Base-by-base conservation (phyloP, 2,329 filamentous ascomycete species). In the Fusarium sp. region DNA sequence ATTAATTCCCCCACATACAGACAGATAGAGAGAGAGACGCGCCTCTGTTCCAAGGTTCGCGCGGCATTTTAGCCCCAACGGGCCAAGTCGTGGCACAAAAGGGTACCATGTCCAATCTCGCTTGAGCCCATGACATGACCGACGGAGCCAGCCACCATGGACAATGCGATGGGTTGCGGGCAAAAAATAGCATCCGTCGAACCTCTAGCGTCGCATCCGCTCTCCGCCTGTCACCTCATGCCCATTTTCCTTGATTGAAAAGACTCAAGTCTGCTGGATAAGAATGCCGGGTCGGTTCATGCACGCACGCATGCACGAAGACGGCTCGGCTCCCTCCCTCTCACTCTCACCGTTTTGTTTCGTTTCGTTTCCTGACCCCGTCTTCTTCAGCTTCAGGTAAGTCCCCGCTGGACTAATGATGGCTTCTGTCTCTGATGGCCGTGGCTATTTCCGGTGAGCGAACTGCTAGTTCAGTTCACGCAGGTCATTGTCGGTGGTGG, bases 81-180 rank as follows among this genome's bases (percentile, higher is more conserved):
- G 46, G 46, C 38, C 36, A 44, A 12, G 27, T 31, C 46, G 27
- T 51, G 46, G 17, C 36, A 51, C 40, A 46, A 74, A 75, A 68
- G 46, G 56, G 64, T 70, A 64, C 24, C 3, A 58, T 29, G 36
- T 55, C 67, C 70, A 77, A 77, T 77, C 57, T 77, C 75, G 75
- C 75, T 77, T 77, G 69, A 31, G 12, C 42, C 72, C 71, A 69
- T 73, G 56, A 53, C n/a, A n/a, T n/a, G n/a, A n/a, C n/a, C n/a
- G n/a, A n/a, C 42, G 64, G 67, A 55, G 24, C 70, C 58, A 71
- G 66, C 63, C 67, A 72, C 62, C 31, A 56, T 51, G 38, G 14
- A 38, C 63, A 49, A 63, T 36, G 16, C 38, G 16, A 36, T 36
- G 29, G 36, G 27, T 38, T 44, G 56, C 51, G 42, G 31, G 36